Percentiles rank a stretch among this genome's conserved stretches.
Conservation (phyloP, 805 yeast genomes). For the Starmerella apis region DNA sequence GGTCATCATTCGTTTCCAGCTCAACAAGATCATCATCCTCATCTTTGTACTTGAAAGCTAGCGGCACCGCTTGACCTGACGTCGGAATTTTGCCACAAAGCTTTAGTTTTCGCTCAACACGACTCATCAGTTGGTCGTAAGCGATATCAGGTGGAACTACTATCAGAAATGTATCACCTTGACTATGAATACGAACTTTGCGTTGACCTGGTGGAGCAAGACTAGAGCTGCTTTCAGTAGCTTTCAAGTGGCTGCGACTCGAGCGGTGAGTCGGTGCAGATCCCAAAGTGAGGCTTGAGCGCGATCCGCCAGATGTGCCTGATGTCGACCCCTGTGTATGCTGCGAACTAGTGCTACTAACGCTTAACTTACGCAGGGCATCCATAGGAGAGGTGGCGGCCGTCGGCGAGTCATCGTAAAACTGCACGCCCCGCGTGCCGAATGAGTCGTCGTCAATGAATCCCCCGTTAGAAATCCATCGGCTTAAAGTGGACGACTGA, state of each 20-base stretch:
- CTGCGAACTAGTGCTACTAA: conserved; percentile 19
- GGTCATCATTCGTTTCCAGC: conserved; percentile 76
- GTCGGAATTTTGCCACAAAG: conserved; percentile 38
- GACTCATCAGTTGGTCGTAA: conserved; percentile 44
- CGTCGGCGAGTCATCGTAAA: conserved; percentile 18
- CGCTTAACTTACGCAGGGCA: conserved; percentile 21
- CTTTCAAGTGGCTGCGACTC: conserved; percentile 3
- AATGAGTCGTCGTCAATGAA: conserved; percentile 14
- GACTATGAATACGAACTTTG: conserved; percentile 31
- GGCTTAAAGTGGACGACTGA: conserved; percentile 8
- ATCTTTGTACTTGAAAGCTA: conserved; percentile 70
- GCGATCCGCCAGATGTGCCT: conserved; percentile 8
- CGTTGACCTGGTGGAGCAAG: conserved; percentile 22
- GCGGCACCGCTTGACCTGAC: conserved; percentile 30
- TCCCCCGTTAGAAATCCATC: conserved; percentile 11
- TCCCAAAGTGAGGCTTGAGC: conserved; percentile 5
- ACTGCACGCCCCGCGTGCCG: conserved; percentile 15
- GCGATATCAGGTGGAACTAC: conserved; percentile 47
- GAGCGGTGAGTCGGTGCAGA: conserved; percentile 5
- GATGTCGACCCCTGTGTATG: conserved; percentile 11
- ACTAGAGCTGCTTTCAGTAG: conserved; percentile 15
- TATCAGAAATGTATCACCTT: conserved; percentile 45
- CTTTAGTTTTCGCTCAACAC: conserved; percentile 48
- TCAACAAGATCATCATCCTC: conserved; percentile 93
- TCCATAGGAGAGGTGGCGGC: conserved; percentile 17